These are phyloP conservation scores for Fusarium chlamydosporum DNA, from an alignment of 2,329 filamentous ascomycete species.

Conservation along the genomic window DNA sequence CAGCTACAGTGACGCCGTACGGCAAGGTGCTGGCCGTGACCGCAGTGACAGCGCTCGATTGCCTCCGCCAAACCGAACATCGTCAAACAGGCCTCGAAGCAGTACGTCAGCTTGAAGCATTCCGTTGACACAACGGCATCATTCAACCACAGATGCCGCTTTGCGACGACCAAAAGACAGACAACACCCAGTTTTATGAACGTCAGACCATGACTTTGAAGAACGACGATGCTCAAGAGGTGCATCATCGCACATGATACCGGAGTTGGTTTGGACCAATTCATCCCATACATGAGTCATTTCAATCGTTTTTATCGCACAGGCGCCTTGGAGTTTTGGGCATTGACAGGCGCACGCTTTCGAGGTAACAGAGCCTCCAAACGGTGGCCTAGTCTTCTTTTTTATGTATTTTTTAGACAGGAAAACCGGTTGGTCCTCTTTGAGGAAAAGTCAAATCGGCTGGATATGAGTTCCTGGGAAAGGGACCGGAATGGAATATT, in stretches of 20 bases:
- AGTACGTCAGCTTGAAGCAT: slow-evolving; percentile 38
- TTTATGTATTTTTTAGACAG: slow-evolving; percentile 42
- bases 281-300: slow-evolving; percentile 42
- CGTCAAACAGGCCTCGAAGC: slow-evolving; percentile 39
- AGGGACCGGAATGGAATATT: slow-evolving; percentile 39
- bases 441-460: slow-evolving; percentile 20
- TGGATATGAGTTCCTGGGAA: slow-evolving; percentile 38
- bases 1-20: slow-evolving; percentile 83
- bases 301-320: slow-evolving; percentile 48
- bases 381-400: slow-evolving; percentile 20
- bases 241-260: slow-evolving; percentile 40
- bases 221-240: slow-evolving; percentile 31
- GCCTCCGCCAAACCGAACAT: slow-evolving; percentile 33
- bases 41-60: slow-evolving; percentile 47
- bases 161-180: background rate
- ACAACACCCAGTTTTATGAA: slow-evolving; percentile 11
- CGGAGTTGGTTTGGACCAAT: slow-evolving; percentile 44
- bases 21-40: slow-evolving; percentile 60
- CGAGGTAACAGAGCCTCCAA: slow-evolving; percentile 30
- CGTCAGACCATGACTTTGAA: slow-evolving; percentile 15
- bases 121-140: background rate
- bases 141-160: background rate
- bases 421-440: slow-evolving; percentile 23
- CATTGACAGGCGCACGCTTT: slow-evolving; percentile 38
- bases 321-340: slow-evolving; percentile 50